Evolutionary conservation across 805 yeast species (phyloP), one percentile per base, ranked within the genome.

Genomic region (Teunomyces pallodes): DNA sequence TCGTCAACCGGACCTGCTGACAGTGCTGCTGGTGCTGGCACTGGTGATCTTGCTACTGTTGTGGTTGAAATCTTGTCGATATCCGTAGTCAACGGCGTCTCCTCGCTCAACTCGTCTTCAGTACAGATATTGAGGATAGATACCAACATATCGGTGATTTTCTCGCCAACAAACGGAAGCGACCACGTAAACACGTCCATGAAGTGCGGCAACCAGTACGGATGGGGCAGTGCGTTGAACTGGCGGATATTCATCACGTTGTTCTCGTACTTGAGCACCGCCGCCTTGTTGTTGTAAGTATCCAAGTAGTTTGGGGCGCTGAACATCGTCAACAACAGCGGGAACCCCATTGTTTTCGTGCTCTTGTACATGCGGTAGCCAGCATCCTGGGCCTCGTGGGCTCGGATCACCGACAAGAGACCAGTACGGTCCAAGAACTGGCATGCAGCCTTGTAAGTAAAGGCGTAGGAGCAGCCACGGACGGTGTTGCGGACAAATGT

Each of bases 111-210:
- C 66, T 92, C 99, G 62, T 92, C 97, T 61, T 91, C 96, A 0
- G 97, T 87, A 71, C 99, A 92, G 48, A 94, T 88, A 66, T 92
- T 92, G 64, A 94, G 77, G 35, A 92, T 87, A 0, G 94, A 81
- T 17, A 90, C 87, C 61, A 92, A 76, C 86, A 92, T 91, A 64
- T 94, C 98, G 10, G 96, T 88, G 46, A 91, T 87, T 62, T 94
- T 89, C 65, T 92, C 97, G 16, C 97, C 98, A 20, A 94, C 97
- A 72, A 94, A 92, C 6, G 98, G 99, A 48, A 92, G 74, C 1
- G 97, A 88, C 98, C 98, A 94, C 9, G 96, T 86, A 67, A 92
- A 92, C 5, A 92, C 96, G 66, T 94, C 97, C 96, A 91, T 90
- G 59, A 91, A 89, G 65, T 90, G 90, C 6, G 98, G 98, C 56